A percentile compares a stretch with the other conserved stretches of the same genome.
These are phyloP conservation scores for Geotrichum klebahnii DNA, from an alignment of 1,139 yeast genomes.

Conservation along the genomic window DNA sequence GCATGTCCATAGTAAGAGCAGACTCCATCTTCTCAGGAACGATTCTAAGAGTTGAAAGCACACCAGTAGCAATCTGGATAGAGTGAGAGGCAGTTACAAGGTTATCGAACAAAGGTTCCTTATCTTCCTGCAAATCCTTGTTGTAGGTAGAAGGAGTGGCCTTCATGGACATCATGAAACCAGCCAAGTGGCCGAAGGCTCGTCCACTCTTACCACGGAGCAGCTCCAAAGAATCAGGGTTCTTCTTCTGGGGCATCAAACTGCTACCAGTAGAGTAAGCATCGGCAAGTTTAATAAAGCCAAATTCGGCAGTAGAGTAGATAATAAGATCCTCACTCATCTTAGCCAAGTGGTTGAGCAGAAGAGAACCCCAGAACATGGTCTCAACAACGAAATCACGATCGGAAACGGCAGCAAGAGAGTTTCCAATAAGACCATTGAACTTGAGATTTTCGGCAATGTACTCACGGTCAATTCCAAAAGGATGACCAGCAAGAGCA, in stretches of 20 bases:
- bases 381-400: constrained; percentile 96
- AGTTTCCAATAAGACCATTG: constrained; percentile 83
- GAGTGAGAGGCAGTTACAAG: constrained; percentile 90
- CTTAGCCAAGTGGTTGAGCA: constrained; percentile 91
- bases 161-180: constrained; percentile 92
- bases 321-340: constrained; percentile 92
- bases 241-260: constrained; percentile 97
- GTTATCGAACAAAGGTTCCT: constrained; percentile 93
- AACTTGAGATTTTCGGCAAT: constrained; percentile 78
- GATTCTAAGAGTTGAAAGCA: constrained; percentile 75
- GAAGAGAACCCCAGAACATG: constrained; percentile 94
- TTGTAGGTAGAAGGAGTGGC: constrained; percentile 96
- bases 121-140: constrained; percentile 98
- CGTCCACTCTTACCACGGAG: constrained; percentile 97
- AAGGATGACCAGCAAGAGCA: constrained; percentile 98
- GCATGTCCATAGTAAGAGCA: constrained; percentile 96
- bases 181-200: constrained; percentile 90
- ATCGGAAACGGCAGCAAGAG: constrained; percentile 91
- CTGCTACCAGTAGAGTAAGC: constrained; percentile 98
- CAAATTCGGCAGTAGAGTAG: constrained; percentile 96
- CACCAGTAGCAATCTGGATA: constrained; percentile 90
- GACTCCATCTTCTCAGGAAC: constrained; percentile 71
- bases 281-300: constrained; percentile 86
- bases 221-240: constrained; percentile 92
- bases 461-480: constrained; percentile 91